A percentile compares a stretch with the other conserved stretches of the same genome.
phyloP scores from a whole-genome alignment of 352 stramenopile species.

The Aphanomyces euteiches region DNA sequence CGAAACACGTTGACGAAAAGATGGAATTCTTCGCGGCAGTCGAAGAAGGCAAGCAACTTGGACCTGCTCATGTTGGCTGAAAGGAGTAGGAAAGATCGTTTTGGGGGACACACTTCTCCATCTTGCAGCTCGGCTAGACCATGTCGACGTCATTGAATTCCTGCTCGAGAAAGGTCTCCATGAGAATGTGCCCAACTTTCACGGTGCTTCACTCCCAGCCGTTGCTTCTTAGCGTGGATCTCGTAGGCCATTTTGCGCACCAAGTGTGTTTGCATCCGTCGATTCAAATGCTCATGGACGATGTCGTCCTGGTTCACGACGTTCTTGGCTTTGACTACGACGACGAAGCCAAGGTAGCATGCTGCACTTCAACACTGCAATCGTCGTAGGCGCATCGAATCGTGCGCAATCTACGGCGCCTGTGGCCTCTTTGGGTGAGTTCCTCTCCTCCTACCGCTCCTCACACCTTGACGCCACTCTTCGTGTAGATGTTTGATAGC shows the following conservation, averaged over 20 bases:
- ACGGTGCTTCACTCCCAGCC: not conserved
- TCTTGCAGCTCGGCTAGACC: conserved; percentile 52
- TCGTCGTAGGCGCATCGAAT: conserved; percentile 49
- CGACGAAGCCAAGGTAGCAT: conserved; percentile 43
- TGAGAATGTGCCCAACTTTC: conserved; percentile 28
- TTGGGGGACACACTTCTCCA: conserved; percentile 72
- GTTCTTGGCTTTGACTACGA: conserved; percentile 58
- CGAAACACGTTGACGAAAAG: conserved; percentile 63
- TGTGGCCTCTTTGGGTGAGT: conserved; percentile 77
- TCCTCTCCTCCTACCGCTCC: conserved; percentile 44
- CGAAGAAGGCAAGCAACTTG: conserved; percentile 36
- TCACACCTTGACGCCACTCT: not conserved
- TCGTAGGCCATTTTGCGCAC: conserved; percentile 12
- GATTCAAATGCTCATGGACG: conserved; percentile 49
- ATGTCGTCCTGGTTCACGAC: conserved; percentile 55
- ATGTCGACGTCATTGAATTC: conserved; percentile 57
- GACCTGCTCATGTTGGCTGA: not conserved
- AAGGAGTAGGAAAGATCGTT: conserved; percentile 37
- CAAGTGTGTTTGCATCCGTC: conserved; percentile 21
- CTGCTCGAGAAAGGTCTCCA: conserved; percentile 31
- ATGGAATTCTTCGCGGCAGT: conserved; percentile 71
- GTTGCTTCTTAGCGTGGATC: not conserved
- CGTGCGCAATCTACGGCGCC: conserved; percentile 43
- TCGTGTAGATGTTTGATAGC: conserved; percentile 25
- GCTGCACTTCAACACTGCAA: not conserved